phyloP scores from a whole-genome alignment of 805 yeast genomes.

The Candida lessepsii region DNA sequence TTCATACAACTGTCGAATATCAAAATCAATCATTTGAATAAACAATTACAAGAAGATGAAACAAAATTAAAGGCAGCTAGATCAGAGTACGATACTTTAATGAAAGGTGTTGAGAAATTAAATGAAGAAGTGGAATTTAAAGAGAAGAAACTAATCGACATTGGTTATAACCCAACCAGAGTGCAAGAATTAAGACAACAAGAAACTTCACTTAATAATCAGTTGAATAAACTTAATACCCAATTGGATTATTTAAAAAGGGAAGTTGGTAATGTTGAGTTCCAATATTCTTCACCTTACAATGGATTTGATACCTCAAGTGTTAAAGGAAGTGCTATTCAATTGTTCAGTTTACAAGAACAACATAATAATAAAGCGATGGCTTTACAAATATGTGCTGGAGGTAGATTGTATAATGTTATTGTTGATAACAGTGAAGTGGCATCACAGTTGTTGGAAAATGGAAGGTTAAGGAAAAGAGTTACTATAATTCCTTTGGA shows the following conservation, averaged over 20 bases:
- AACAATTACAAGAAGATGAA: conserved; percentile 49
- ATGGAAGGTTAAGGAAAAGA: conserved; percentile 73
- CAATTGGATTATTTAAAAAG: conserved; percentile 59
- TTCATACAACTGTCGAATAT: conserved; percentile 57
- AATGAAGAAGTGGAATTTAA: conserved; percentile 36
- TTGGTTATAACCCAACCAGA: conserved; percentile 57
- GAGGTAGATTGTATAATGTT: conserved; percentile 83
- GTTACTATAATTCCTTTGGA: conserved; percentile 92
- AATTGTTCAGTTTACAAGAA: conserved; percentile 65
- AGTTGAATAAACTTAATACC: conserved; percentile 42
- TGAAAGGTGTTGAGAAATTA: conserved; percentile 44
- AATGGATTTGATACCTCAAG: conserved; percentile 56
- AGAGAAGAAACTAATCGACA: conserved; percentile 39
- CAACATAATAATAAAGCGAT: conserved; percentile 59
- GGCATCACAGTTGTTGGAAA: conserved; percentile 79
- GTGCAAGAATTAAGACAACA: conserved; percentile 44
- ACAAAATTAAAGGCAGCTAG: conserved; percentile 55
- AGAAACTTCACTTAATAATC: conserved; percentile 44
- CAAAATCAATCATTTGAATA: conserved; percentile 54
- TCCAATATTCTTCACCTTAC: conserved; percentile 64
- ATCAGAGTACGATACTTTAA: conserved; percentile 41
- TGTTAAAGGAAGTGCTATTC: conserved; percentile 90
- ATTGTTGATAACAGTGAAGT: conserved; percentile 85
- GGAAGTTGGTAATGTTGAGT: conserved; percentile 70
- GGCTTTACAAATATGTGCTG: conserved; percentile 93